Conservation (phyloP, 2,329 filamentous ascomycete species). For the Lasiodiplodia hormozganensis region DNA sequence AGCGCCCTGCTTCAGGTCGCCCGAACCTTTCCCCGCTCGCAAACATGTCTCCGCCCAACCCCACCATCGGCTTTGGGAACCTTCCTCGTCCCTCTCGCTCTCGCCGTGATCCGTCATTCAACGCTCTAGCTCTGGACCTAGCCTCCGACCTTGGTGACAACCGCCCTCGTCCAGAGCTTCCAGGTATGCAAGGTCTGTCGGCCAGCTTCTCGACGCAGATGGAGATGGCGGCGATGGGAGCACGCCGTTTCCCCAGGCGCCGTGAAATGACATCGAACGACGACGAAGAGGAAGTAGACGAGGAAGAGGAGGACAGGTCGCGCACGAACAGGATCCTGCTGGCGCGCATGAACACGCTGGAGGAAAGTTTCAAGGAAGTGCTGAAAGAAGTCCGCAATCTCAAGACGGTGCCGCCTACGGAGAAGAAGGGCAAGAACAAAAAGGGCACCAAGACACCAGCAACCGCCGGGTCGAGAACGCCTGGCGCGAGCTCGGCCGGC, state of each 20-base stretch:
- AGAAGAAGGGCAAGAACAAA: slow-evolving; percentile 12
- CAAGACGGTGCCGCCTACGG: slow-evolving; percentile 34
- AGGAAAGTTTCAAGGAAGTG: slow-evolving; percentile 90
- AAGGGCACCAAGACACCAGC: slow-evolving; percentile 21
- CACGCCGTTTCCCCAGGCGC: slow-evolving; percentile 24
- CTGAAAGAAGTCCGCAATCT: slow-evolving; percentile 77
- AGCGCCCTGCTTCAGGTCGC: slow-evolving; percentile 34
- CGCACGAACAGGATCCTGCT: slow-evolving; percentile 75
- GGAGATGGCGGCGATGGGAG: slow-evolving; percentile 41
- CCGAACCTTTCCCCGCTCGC: slow-evolving; percentile 38
- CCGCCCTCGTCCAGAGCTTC: slow-evolving; percentile 52
- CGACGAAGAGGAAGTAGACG: background rate
- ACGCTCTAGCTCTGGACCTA: slow-evolving; percentile 67
- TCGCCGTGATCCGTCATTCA: slow-evolving; percentile 67
- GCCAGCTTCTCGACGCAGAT: slow-evolving; percentile 79
- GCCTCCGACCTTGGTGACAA: slow-evolving; percentile 75
- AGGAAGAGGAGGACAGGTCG: slow-evolving; percentile 41
- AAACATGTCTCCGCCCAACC: slow-evolving; percentile 53
- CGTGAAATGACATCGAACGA: background rate
- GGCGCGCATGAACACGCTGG: slow-evolving; percentile 89
- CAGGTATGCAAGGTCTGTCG: slow-evolving; percentile 65
- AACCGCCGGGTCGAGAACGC: slow-evolving; percentile 7
- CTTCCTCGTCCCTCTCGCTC: slow-evolving; percentile 59
- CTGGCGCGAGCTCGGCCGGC: background rate
- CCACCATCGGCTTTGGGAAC: slow-evolving; percentile 64